Evolutionary conservation across 805 yeast genomes (phyloP).

Genomic region (Priceomyces medius): DNA sequence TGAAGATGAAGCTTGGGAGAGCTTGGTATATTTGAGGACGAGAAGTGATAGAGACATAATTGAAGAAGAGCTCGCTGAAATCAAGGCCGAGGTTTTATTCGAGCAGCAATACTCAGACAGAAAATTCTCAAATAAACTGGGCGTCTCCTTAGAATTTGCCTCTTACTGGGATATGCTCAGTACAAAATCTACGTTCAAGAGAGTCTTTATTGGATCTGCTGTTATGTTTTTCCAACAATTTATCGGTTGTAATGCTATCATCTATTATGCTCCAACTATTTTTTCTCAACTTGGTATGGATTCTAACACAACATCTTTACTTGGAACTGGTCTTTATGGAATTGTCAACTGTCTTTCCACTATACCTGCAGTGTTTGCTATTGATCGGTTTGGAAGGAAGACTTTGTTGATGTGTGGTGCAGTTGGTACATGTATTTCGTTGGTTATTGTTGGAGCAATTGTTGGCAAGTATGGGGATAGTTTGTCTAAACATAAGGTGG

Average conservation of each 20-base stretch:
- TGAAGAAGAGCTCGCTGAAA: conserved; percentile 16
- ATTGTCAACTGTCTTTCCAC: conserved; percentile 32
- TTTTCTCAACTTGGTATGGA: conserved; percentile 29
- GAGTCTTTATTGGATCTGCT: conserved; percentile 31
- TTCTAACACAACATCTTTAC: conserved; percentile 22
- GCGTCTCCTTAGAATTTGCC: conserved; percentile 8
- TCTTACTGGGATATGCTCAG: conserved; percentile 12
- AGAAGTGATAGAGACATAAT: conserved; percentile 15
- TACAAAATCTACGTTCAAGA: conserved; percentile 25
- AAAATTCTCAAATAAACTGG: conserved; percentile 11
- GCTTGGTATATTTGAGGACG: conserved; percentile 18
- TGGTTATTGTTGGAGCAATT: conserved; percentile 24
- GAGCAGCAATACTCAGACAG: conserved; percentile 11
- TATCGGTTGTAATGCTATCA: conserved; percentile 34
- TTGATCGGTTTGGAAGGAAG: conserved; percentile 36
- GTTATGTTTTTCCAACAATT: conserved; percentile 32
- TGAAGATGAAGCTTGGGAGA: conserved; percentile 46
- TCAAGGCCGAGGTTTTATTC: conserved; percentile 15
- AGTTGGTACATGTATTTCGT: conserved; percentile 29
- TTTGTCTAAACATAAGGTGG: conserved; percentile 15
- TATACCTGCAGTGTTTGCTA: conserved; percentile 31
- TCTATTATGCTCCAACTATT: conserved; percentile 35
- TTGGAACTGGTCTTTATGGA: conserved; percentile 30
- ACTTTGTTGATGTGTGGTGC: conserved; percentile 33
- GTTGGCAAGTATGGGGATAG: conserved; percentile 18